These are phyloP conservation scores for Corynespora cassiicola DNA, from an alignment of 2,329 filamentous ascomycete genomes.

Conservation along the genomic window DNA sequence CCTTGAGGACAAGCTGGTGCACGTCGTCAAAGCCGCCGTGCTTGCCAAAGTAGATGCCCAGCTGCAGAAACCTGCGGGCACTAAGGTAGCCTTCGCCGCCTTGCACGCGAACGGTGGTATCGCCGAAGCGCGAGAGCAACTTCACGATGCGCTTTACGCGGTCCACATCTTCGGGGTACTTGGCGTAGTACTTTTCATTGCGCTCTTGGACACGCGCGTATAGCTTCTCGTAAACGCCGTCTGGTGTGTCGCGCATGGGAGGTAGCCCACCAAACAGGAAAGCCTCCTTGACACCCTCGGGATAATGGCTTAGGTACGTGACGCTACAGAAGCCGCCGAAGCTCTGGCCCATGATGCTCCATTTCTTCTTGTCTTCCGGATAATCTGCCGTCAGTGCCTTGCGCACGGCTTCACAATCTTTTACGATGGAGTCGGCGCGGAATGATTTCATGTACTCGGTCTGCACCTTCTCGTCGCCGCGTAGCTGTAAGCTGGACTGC, in stretches of 20 bases:
- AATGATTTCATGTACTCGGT: conserved; percentile 83
- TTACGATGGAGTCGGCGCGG: conserved; percentile 88
- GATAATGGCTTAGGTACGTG: conserved; percentile 82
- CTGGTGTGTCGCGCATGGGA: conserved; percentile 73
- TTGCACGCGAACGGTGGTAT: conserved; percentile 70
- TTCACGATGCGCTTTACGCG: conserved; percentile 70
- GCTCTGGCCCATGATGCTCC: conserved; percentile 88
- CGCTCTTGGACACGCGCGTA: conserved; percentile 73
- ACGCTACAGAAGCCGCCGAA: conserved; percentile 89
- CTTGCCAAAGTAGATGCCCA: conserved; percentile 79
- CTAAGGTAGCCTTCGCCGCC: conserved; percentile 73
- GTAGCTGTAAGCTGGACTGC: conserved; percentile 70
- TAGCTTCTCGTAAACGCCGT: conserved; percentile 76
- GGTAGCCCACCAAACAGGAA: conserved; percentile 87
- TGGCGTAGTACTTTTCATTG: conserved; percentile 80
- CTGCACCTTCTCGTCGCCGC: conserved; percentile 70
- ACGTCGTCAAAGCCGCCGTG: conserved; percentile 59
- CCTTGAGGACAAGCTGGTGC: conserved; percentile 69
- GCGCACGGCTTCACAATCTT: conserved; percentile 86
- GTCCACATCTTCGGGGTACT: conserved; percentile 81
- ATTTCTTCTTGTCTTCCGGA: conserved; percentile 73
- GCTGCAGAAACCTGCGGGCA: conserved; percentile 74
- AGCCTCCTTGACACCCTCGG: conserved; percentile 77
- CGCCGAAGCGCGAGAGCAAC: conserved; percentile 64
- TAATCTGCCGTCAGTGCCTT: conserved; percentile 74